Conservation (phyloP, 768 basidiomycete genomes). For the Mycena rebaudengoi region DNA sequence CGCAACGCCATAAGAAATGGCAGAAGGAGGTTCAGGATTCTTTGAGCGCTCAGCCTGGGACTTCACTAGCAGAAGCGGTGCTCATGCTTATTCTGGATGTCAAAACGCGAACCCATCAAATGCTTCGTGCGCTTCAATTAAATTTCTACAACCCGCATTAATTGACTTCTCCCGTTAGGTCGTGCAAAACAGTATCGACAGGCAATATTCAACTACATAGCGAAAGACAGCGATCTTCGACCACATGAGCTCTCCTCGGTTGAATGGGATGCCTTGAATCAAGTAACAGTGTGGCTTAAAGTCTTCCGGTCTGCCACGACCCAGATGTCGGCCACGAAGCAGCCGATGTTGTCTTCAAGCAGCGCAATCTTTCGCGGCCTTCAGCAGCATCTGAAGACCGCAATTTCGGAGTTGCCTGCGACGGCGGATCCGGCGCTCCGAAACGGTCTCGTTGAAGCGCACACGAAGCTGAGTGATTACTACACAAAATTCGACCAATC, state of each 20-base stretch:
- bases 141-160: background rate
- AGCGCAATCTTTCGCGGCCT: conserved; percentile 45
- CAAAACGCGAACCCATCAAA: conserved; percentile 5
- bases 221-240: conserved; percentile 27
- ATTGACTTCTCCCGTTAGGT: conserved; percentile 21
- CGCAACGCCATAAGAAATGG: conserved; percentile 1
- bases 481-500: conserved; percentile 7
- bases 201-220: conserved; percentile 27
- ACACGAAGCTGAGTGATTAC: conserved; percentile 4
- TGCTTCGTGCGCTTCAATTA: background rate
- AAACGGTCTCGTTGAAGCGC: background rate
- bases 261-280: conserved; percentile 38
- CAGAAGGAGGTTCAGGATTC: background rate
- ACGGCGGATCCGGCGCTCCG: background rate
- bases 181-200: conserved; percentile 32
- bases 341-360: conserved; percentile 40
- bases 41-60: background rate
- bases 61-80: background rate
- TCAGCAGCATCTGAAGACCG: conserved; percentile 36
- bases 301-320: conserved; percentile 40
- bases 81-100: conserved; percentile 2
- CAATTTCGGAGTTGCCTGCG: conserved; percentile 5
- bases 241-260: conserved; percentile 18
- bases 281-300: conserved; percentile 36
- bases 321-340: conserved; percentile 41